Conservation (phyloP, 441 rosid genomes). For the Erodium trifolium region DNA sequence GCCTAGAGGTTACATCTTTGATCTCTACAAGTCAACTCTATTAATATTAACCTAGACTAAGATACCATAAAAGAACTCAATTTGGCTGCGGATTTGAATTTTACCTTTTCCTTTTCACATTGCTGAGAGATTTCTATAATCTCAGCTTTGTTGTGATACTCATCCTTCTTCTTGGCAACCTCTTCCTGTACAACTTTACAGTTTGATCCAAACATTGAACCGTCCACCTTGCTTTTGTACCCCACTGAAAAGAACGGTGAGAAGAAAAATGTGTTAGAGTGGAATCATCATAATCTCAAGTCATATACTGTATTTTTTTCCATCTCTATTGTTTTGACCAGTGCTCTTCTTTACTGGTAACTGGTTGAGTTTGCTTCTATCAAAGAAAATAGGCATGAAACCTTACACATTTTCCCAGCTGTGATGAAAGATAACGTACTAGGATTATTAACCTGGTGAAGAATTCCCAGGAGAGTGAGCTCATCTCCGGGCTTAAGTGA, state of each 20-base stretch:
- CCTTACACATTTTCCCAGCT: constrained; percentile 27
- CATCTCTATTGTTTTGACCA: not conserved
- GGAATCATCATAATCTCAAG: not conserved
- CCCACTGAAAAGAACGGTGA: constrained; percentile 35
- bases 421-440: constrained; percentile 30
- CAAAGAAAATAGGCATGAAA: not conserved
- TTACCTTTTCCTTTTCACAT: constrained; percentile 34
- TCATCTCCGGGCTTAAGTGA: constrained; percentile 43
- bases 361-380: not conserved
- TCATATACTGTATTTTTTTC: no score
- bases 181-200: constrained; percentile 32
- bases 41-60: not conserved
- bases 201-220: constrained; percentile 39
- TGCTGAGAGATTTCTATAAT: constrained; percentile 26
- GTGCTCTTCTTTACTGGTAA: not conserved
- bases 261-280: not conserved
- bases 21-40: constrained; percentile 1
- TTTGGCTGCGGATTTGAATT: not conserved
- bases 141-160: constrained; percentile 30
- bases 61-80: no score
- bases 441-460: constrained; percentile 17
- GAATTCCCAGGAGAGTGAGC: constrained; percentile 33
- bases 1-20: not conserved
- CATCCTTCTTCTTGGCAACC: constrained; percentile 32
- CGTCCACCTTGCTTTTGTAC: constrained; percentile 34